phyloP scores from a whole-genome alignment of 1,284 basidiomycete species.

The Ceratobasidium sp. region DNA sequence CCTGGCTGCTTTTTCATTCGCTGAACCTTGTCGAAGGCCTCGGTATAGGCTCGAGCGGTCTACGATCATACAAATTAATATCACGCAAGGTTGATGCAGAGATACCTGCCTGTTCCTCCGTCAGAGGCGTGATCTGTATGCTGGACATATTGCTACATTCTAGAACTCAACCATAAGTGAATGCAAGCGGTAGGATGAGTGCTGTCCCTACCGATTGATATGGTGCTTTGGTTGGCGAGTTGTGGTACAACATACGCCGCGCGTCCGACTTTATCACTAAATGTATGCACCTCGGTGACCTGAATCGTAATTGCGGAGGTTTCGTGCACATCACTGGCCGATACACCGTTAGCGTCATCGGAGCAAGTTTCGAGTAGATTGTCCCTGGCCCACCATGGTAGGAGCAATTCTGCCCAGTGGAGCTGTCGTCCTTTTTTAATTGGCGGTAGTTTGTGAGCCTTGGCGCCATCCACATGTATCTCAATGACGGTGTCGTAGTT shows the following conservation, averaged over 20 bases:
- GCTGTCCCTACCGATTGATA: too few relatives aligned
- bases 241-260: not conserved
- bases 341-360: too few relatives aligned
- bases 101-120: too few relatives aligned
- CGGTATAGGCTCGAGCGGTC: not conserved
- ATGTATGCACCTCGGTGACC: not conserved
- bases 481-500: not conserved
- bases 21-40: not conserved
- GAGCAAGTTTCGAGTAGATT: not conserved
- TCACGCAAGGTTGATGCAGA: too few relatives aligned
- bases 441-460: not conserved
- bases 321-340: not conserved
- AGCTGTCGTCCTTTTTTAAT: not conserved
- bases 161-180: too few relatives aligned
- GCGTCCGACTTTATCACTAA: not conserved
- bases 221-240: too few relatives aligned
- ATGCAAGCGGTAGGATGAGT: too few relatives aligned
- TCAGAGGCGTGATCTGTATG: too few relatives aligned
- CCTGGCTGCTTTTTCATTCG: not conserved
- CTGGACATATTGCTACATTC: too few relatives aligned
- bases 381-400: not conserved
- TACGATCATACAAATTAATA: not conserved
- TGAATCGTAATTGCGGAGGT: not conserved
- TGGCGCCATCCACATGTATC: not conserved
- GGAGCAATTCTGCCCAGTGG: not conserved